phyloP scores from a whole-genome alignment of 257 asterid species.

The Nemophila menziesii region DNA sequence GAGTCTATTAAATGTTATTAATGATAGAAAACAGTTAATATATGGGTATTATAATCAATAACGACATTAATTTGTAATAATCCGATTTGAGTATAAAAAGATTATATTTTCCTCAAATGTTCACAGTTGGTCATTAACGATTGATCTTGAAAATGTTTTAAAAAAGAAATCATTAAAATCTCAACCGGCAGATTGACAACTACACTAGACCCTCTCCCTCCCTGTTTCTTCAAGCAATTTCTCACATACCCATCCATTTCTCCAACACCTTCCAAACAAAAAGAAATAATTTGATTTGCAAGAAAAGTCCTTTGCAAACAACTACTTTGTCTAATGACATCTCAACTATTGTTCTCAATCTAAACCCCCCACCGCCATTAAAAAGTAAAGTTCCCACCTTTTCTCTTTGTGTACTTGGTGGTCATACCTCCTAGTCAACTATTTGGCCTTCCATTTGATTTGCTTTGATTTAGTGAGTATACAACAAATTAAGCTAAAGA shows the following conservation, averaged over 20 bases:
- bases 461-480: neutral
- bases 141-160: too few species aligned
- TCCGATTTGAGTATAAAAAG: too few species aligned
- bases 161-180: too few species aligned
- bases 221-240: conserved; percentile 29
- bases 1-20: too few species aligned
- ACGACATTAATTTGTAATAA: too few species aligned
- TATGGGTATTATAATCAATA: too few species aligned
- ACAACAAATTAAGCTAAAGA: conserved; percentile 2
- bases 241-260: conserved; percentile 10
- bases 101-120: too few species aligned
- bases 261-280: conserved; percentile 5
- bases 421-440: conserved; percentile 3
- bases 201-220: conserved; percentile 9
- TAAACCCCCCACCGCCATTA: too few species aligned
- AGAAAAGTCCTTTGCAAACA: conserved; percentile 27
- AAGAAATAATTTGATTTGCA: conserved; percentile 23
- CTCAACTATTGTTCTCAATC: conserved; percentile 30
- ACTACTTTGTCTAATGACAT: conserved; percentile 37
- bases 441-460: conserved; percentile 6
- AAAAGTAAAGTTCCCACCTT: neutral
- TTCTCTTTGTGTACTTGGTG: conserved; percentile 1
- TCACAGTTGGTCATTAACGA: too few species aligned
- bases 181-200: too few species aligned
- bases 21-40: too few species aligned